These are phyloP conservation scores for Peziza echinospora DNA, from an alignment of 495 filamentous ascomycete species.

Conservation along the genomic window DNA sequence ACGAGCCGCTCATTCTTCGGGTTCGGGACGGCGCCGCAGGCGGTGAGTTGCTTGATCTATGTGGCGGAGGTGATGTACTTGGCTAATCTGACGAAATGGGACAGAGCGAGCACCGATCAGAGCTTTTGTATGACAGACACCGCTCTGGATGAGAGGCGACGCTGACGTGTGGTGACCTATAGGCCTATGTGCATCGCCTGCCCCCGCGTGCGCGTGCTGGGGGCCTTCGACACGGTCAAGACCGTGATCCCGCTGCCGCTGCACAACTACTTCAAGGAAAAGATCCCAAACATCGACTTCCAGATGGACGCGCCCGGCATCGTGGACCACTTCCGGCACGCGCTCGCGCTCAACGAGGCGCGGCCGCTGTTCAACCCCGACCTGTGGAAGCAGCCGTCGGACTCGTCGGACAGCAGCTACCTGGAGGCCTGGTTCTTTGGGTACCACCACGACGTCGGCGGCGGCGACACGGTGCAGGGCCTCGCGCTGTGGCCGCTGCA, in stretches of 20 bases:
- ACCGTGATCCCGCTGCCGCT: slow-evolving; percentile 6
- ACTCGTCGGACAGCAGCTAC: slow-evolving; percentile 5
- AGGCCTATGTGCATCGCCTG: neutral
- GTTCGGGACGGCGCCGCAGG: neutral
- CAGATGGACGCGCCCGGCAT: slow-evolving; percentile 6
- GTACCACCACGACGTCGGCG: slow-evolving; percentile 11
- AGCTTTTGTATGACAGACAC: too few relatives aligned
- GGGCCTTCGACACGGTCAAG: slow-evolving; percentile 12
- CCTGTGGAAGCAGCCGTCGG: slow-evolving; percentile 6
- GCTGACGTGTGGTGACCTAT: too few relatives aligned
- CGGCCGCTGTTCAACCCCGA: slow-evolving; percentile 7
- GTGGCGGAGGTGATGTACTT: neutral
- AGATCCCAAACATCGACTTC: slow-evolving; percentile 8
- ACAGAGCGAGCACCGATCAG: too few relatives aligned
- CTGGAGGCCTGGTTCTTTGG: slow-evolving; percentile 14
- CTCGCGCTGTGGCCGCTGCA: slow-evolving; percentile 13
- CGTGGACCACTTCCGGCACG: slow-evolving; percentile 12
- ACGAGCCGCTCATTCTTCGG: neutral
- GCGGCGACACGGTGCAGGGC: slow-evolving; percentile 7
- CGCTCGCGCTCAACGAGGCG: slow-evolving; percentile 11
- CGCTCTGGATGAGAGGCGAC: too few relatives aligned
- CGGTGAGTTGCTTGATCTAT: neutral
- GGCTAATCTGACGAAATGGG: too few relatives aligned
- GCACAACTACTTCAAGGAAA: neutral
- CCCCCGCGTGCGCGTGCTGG: slow-evolving; percentile 8